phyloP scores from a whole-genome alignment of 2,329 filamentous ascomycete species.

The Monosporascus sp. region DNA sequence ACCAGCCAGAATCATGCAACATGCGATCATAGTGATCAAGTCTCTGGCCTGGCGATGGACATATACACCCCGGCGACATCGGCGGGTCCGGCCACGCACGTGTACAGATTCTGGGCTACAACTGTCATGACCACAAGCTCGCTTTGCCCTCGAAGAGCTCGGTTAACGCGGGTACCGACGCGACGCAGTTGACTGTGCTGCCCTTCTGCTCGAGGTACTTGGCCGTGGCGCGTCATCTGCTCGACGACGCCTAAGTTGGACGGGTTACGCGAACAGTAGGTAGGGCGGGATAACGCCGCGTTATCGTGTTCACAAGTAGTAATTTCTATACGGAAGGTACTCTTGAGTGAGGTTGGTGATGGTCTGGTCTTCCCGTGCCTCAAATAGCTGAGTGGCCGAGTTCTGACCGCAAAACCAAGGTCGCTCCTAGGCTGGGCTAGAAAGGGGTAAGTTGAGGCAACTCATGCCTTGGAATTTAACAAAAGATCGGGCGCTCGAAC shows the following conservation, averaged over 20 bases:
- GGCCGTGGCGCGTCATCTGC: slow-evolving; percentile 47
- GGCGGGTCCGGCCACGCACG: slow-evolving; percentile 40
- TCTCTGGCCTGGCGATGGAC: slow-evolving; percentile 30
- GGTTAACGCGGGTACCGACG: slow-evolving; percentile 49
- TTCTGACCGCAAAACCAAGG: too few species aligned
- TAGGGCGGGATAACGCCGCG: slow-evolving; percentile 37
- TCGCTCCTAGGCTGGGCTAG: too few species aligned
- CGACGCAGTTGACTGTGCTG: slow-evolving; percentile 46
- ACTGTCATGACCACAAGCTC: slow-evolving; percentile 40
- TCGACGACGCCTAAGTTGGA: slow-evolving; percentile 56
- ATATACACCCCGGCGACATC: slow-evolving; percentile 43
- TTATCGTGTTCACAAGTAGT: not conserved
- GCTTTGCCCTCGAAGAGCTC: slow-evolving; percentile 49
- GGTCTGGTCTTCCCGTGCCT: too few species aligned
- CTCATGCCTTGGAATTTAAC: too few species aligned
- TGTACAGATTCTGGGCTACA: slow-evolving; percentile 35
- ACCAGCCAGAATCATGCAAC: too few species aligned
- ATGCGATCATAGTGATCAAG: not conserved
- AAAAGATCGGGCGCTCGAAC: too few species aligned
- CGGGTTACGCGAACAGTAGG: slow-evolving; percentile 49
- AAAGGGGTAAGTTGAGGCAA: too few species aligned
- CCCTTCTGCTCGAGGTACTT: slow-evolving; percentile 50
- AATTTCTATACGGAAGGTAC: too few species aligned
- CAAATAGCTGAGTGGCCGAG: too few species aligned
- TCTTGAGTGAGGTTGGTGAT: too few species aligned